These are phyloP conservation scores for Phoma sp. DNA, from an alignment of 2,329 filamentous ascomycete species.

Conservation along the genomic window DNA sequence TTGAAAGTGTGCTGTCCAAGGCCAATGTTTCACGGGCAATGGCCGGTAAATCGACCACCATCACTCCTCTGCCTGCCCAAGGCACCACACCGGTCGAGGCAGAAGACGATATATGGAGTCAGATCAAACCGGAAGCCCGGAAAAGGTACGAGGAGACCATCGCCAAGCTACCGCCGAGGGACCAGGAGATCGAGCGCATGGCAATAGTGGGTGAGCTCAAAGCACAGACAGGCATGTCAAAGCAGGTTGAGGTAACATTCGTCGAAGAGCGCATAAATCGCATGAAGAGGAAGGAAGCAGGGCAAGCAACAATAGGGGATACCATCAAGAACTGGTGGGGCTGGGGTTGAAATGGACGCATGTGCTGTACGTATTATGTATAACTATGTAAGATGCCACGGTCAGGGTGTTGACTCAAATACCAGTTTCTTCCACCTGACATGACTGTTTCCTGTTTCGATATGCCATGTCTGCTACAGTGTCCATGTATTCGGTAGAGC, in stretches of 20 bases:
- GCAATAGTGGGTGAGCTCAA: slow-evolving; percentile 46
- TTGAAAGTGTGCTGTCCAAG: slow-evolving; percentile 63
- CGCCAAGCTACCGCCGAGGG: slow-evolving; percentile 35
- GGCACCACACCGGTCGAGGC: slow-evolving; percentile 18
- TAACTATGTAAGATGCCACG: slow-evolving; percentile 2
- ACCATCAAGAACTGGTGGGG: slow-evolving; percentile 49
- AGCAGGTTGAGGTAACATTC: slow-evolving; percentile 43
- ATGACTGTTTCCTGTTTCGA: not conserved
- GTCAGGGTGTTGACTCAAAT: slow-evolving; percentile 1
- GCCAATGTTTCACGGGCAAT: slow-evolving; percentile 39
- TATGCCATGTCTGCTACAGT: no score
- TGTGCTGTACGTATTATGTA: slow-evolving; percentile 19
- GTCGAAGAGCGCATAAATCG: slow-evolving; percentile 45
- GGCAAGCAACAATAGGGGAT: slow-evolving; percentile 48
- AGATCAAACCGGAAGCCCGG: slow-evolving; percentile 41
- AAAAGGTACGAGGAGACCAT: slow-evolving; percentile 45
- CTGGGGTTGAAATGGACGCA: slow-evolving; percentile 36
- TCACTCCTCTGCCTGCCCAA: slow-evolving; percentile 12
- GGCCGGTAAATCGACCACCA: slow-evolving; percentile 23
- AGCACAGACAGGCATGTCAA: slow-evolving; percentile 39
- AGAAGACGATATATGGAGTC: slow-evolving; percentile 39
- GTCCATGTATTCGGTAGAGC: no score
- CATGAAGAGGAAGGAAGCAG: slow-evolving; percentile 45
- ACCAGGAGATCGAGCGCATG: slow-evolving; percentile 45
- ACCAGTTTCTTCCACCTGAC: not conserved